Evolutionary conservation across 2,329 filamentous ascomycete genomes (phyloP).

Genomic region (Pseudovirgaria hyperparasitica): DNA sequence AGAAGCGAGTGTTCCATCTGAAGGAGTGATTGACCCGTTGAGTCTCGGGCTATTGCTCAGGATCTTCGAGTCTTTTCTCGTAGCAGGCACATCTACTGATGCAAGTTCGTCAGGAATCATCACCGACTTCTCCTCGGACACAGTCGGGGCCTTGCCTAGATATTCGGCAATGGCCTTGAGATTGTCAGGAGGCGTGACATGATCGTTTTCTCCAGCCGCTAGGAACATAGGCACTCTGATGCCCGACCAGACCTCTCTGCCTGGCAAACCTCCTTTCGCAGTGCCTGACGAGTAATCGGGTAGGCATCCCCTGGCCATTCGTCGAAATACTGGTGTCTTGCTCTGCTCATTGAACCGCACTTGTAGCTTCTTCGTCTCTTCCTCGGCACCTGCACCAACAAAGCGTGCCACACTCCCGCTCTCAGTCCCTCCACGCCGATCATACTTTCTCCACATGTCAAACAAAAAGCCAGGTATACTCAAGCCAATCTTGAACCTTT

Average conservation of each 20-base stretch:
- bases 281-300: conserved; percentile 44
- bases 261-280: conserved; percentile 53
- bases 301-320: conserved; percentile 63
- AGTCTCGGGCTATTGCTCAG: no score
- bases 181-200: conserved; percentile 59
- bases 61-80: no score
- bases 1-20: no score
- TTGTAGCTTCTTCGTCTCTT: conserved; percentile 54
- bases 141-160: conserved; percentile 23
- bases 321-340: conserved; percentile 66
- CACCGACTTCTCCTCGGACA: no score
- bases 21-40: no score
- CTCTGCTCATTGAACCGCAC: conserved; percentile 72
- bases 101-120: conserved; percentile 24
- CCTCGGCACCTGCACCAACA: conserved; percentile 53
- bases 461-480: conserved; percentile 62
- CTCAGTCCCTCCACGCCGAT: conserved; percentile 62
- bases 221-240: conserved; percentile 65
- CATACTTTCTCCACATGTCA: conserved; percentile 63
- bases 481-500: conserved; percentile 44
- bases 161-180: conserved; percentile 51
- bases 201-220: conserved; percentile 65
- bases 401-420: conserved; percentile 73
- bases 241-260: conserved; percentile 56
- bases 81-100: conserved; percentile 28